A percentile compares a stretch with the other conserved stretches of the same genome.
phyloP scores from a whole-genome alignment of 352 stramenopile genomes.

The Phytophthora idaei region DNA sequence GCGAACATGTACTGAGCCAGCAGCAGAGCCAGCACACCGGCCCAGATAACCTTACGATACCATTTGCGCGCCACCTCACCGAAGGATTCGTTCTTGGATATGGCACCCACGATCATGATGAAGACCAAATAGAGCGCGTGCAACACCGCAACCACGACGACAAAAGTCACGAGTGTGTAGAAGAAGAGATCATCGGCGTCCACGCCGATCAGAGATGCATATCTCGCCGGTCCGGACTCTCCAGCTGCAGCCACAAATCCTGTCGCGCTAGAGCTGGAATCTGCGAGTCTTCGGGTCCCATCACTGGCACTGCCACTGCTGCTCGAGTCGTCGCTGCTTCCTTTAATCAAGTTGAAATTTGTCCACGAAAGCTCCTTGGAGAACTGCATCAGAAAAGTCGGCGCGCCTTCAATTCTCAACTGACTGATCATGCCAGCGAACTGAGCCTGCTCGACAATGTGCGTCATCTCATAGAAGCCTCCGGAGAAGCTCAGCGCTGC shows the following conservation, averaged over 20 bases:
- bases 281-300: conserved; percentile 35
- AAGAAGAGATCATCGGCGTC: conserved; percentile 76
- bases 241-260: conserved; percentile 33
- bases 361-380: conserved; percentile 86
- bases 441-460: conserved; percentile 87
- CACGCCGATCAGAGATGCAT: conserved; percentile 72
- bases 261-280: conserved; percentile 40
- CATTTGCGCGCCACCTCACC: conserved; percentile 58
- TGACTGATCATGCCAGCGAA: conserved; percentile 88
- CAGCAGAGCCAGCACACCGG: conserved; percentile 67
- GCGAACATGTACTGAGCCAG: conserved; percentile 88
- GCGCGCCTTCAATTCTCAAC: conserved; percentile 70
- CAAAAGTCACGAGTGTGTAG: conserved; percentile 77
- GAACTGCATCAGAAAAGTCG: conserved; percentile 81
- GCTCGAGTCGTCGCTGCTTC: conserved; percentile 25
- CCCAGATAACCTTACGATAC: conserved; percentile 87
- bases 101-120: conserved; percentile 48
- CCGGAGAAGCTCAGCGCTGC: conserved; percentile 64
- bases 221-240: conserved; percentile 69
- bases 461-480: conserved; percentile 86
- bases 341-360: conserved; percentile 85
- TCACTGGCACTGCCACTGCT: conserved; percentile 11
- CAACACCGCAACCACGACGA: conserved; percentile 57
- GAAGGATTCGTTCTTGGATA: conserved; percentile 71
- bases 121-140: conserved; percentile 71